phyloP scores from a whole-genome alignment of 1,284 basidiomycete genomes.

The Marasmius sp. region DNA sequence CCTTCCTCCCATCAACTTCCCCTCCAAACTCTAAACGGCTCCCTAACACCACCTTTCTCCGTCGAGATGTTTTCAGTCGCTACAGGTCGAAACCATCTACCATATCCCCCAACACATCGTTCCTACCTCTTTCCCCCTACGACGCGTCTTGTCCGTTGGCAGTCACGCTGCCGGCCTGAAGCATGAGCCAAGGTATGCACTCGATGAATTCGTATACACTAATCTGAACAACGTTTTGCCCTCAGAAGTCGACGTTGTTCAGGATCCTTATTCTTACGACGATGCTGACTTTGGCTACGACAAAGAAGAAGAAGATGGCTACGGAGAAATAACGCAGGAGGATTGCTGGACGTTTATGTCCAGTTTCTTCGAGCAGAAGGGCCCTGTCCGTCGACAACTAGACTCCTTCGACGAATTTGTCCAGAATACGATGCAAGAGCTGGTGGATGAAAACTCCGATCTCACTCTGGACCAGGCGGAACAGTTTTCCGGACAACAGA shows the following conservation, averaged over 20 bases:
- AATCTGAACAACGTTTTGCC: slow-evolving; percentile 7
- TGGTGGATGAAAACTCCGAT: slow-evolving; percentile 94
- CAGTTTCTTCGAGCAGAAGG: slow-evolving; percentile 96
- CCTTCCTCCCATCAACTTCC: no score
- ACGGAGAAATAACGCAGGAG: slow-evolving; percentile 86
- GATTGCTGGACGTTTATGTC: slow-evolving; percentile 96
- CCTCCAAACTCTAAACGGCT: no score
- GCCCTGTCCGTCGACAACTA: slow-evolving; percentile 95
- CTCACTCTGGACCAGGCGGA: slow-evolving; percentile 95
- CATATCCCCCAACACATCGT: neutral
- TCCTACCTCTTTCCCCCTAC: neutral
- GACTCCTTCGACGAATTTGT: slow-evolving; percentile 99
- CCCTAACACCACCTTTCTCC: no score
- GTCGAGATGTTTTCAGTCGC: no score
- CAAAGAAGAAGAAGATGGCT: slow-evolving; percentile 65
- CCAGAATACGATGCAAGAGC: slow-evolving; percentile 99
- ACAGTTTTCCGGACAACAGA: slow-evolving; percentile 87
- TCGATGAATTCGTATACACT: slow-evolving; percentile 9
- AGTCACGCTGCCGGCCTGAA: slow-evolving; percentile 5
- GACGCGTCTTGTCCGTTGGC: neutral
- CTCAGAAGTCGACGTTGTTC: slow-evolving; percentile 44
- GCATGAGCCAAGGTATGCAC: slow-evolving; percentile 52
- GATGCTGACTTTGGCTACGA: slow-evolving; percentile 54
- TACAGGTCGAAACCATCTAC: neutral
- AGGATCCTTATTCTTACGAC: slow-evolving; percentile 53